Percentiles rank a stretch among this genome's conserved stretches.
Evolutionary conservation across 1,284 basidiomycete genomes (phyloP).

Genomic region (Mycena sp.): DNA sequence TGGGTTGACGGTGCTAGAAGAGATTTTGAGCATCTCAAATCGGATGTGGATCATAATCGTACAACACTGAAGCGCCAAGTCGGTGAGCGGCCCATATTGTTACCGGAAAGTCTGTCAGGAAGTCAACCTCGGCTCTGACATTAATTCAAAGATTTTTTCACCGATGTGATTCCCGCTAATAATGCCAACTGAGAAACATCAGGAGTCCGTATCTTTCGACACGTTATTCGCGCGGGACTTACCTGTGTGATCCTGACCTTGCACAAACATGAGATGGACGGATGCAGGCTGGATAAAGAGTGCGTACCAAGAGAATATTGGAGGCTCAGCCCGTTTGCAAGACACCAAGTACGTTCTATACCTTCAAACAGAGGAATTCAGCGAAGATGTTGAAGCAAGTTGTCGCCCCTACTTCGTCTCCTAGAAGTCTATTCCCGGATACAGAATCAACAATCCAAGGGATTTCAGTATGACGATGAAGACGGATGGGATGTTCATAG

Average conservation of each 20-base stretch:
- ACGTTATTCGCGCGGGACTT: neutral
- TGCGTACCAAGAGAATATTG: neutral
- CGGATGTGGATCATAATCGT: neutral
- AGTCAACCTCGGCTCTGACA: neutral
- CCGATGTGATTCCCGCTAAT: constrained; percentile 22
- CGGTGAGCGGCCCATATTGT: constrained; percentile 24
- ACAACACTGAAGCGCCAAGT: constrained; percentile 21
- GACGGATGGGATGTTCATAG: neutral
- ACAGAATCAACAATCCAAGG: neutral
- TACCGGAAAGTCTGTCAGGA: constrained; percentile 17
- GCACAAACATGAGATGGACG: neutral
- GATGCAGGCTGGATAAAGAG: neutral
- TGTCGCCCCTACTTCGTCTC: neutral
- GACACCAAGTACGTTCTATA: constrained; percentile 4
- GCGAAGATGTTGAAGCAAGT: neutral
- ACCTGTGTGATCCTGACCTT: constrained; percentile 1
- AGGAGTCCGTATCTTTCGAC: too few relatives aligned
- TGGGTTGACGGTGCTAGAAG: constrained; percentile 17
- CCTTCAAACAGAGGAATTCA: neutral
- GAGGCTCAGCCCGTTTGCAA: constrained; percentile 13
- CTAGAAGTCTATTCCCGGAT: neutral
- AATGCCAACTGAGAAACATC: constrained; percentile 6
- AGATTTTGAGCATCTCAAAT: neutral
- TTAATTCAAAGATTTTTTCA: neutral
- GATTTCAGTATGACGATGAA: neutral